Percentiles rank a stretch among this genome's conserved stretches.
Conservation (phyloP, 495 filamentous ascomycete species). For the Podospora tetraspora region DNA sequence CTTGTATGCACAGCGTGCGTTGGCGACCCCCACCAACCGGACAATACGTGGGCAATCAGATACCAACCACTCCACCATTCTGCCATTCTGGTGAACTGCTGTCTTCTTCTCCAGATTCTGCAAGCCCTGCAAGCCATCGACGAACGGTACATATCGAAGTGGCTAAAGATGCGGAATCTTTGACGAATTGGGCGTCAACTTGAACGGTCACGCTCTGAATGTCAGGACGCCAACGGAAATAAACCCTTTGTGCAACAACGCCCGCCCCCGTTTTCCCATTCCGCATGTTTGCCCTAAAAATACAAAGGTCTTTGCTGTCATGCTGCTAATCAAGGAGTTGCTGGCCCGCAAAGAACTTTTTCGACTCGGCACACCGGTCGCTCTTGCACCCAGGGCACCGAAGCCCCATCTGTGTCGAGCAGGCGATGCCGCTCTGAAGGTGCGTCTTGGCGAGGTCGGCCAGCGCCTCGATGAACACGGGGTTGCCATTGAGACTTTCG, state of each 20-base stretch:
- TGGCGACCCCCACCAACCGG: background rate
- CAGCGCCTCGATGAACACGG: constrained; percentile 84
- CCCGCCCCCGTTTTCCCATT: background rate
- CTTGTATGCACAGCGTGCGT: background rate
- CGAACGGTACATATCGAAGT: background rate
- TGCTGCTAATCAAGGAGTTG: constrained; percentile 13
- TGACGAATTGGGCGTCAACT: background rate
- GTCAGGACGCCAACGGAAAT: background rate
- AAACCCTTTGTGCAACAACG: background rate
- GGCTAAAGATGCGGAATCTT: background rate
- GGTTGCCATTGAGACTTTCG: constrained; percentile 89
- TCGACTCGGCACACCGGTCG: constrained; percentile 82
- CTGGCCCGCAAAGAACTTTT: constrained; percentile 79
- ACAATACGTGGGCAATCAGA: background rate
- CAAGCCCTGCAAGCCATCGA: background rate
- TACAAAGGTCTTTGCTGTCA: background rate
- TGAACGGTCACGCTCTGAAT: background rate
- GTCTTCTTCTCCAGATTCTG: background rate
- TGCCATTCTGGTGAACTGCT: background rate
- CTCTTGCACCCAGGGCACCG: constrained; percentile 93
- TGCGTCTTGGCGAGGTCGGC: constrained; percentile 81
- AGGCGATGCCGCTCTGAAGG: constrained; percentile 59
- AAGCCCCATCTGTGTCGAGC: constrained; percentile 78
- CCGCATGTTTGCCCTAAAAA: background rate
- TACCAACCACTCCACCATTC: background rate